Conservation (phyloP, 2,329 filamentous ascomycete genomes). For the Aspergillus sp. region DNA sequence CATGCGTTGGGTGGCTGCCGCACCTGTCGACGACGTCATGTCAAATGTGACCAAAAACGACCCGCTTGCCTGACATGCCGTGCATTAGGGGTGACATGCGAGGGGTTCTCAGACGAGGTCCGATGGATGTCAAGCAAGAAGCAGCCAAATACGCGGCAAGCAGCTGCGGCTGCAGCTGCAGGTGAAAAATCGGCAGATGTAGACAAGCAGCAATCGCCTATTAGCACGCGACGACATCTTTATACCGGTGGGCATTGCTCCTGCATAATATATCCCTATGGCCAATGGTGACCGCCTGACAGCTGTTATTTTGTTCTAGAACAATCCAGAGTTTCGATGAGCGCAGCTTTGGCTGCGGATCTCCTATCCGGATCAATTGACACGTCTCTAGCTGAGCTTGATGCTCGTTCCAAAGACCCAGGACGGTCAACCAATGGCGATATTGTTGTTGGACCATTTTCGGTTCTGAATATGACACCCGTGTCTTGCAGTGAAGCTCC, state of each 20-base stretch:
- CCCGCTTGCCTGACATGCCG: conserved; percentile 27
- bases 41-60: conserved; percentile 31
- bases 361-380: conserved; percentile 26
- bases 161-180: no score
- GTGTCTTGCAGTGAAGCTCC: not conserved
- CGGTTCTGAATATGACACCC: conserved; percentile 20
- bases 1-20: conserved; percentile 29
- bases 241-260: conserved; percentile 21
- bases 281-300: not conserved
- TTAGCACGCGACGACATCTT: conserved; percentile 21
- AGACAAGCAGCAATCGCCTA: not conserved
- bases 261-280: not conserved
- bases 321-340: conserved; percentile 26
- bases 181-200: not conserved
- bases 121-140: conserved; percentile 21
- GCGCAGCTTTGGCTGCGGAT: conserved; percentile 17
- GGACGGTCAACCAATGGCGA: conserved; percentile 9
- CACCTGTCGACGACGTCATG: conserved; percentile 29
- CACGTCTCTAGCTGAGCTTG: conserved; percentile 26
- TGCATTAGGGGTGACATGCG: conserved; percentile 21
- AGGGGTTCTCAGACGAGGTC: conserved; percentile 24
- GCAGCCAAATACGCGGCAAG: not conserved
- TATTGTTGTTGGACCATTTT: conserved; percentile 25
- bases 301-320: conserved; percentile 9
- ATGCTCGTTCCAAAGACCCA: conserved; percentile 19